These are phyloP conservation scores for Scenedesmus sp. DNA, from an alignment of 163 green algal species.

Conservation along the genomic window DNA sequence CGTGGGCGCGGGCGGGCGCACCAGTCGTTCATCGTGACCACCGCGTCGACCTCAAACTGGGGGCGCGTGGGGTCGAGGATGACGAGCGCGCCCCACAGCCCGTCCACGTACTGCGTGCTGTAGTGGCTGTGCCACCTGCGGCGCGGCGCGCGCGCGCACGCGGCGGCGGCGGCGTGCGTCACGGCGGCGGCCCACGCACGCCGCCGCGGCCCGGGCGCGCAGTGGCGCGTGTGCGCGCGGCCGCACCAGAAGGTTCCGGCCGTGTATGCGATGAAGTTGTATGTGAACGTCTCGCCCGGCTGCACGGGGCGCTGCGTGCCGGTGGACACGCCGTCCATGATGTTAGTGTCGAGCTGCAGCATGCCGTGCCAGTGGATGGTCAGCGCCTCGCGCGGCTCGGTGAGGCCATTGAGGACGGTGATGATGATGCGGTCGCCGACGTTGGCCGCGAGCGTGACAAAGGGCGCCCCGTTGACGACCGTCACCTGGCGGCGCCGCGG, in stretches of 20 bases:
- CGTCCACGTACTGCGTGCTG: slow-evolving; percentile 16
- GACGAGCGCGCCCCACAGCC: slow-evolving; percentile 1
- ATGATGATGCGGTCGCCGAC: slow-evolving; percentile 26
- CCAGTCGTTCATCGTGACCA: slow-evolving; percentile 16
- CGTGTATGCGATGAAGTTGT: slow-evolving; percentile 17
- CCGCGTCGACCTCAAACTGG: neutral
- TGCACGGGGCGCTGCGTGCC: slow-evolving; percentile 9
- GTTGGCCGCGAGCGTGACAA: neutral
- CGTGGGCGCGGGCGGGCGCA: too few species aligned
- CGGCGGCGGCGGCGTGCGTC: too few species aligned
- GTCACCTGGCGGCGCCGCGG: too few species aligned
- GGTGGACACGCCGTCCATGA: slow-evolving; percentile 18
- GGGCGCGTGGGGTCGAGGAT: neutral
- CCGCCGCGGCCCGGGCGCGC: too few species aligned
- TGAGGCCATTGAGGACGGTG: neutral
- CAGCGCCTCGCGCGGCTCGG: neutral
- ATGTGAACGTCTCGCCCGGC: slow-evolving; percentile 26
- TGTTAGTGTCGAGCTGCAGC: slow-evolving; percentile 11
- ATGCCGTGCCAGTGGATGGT: slow-evolving; percentile 29
- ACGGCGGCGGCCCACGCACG: too few species aligned
- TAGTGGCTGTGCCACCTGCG: slow-evolving; percentile 28
- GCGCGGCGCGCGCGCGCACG: too few species aligned
- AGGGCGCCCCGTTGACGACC: slow-evolving; percentile 6
- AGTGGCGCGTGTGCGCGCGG: too few species aligned
- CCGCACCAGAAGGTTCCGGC: slow-evolving; percentile 17